Conservation (phyloP, 345 rosid species). For the Odontarrhena argentea region DNA sequence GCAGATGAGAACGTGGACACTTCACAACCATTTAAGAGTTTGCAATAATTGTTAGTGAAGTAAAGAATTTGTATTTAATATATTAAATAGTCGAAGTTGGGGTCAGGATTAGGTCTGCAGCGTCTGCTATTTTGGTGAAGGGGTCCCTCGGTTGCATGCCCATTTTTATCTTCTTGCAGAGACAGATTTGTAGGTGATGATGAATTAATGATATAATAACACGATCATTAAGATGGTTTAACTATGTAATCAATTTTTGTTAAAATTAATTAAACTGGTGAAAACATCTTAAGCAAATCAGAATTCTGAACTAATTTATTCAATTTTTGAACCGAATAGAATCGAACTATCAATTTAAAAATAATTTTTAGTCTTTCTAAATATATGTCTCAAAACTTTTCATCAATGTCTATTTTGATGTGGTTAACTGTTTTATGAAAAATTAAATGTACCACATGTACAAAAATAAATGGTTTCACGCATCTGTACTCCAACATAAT, state of each 20-base stretch:
- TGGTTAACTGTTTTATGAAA: too few species aligned
- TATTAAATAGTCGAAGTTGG: slow-evolving; percentile 8
- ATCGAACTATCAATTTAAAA: too few species aligned
- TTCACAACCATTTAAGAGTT: not conserved
- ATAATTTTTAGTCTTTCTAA: too few species aligned
- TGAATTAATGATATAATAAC: not conserved
- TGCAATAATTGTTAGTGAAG: slow-evolving; percentile 37
- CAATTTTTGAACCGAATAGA: too few species aligned
- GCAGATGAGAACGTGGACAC: slow-evolving; percentile 37
- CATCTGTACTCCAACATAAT: too few species aligned
- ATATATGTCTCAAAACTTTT: too few species aligned
- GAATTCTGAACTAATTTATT: not conserved
- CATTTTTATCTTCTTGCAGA: slow-evolving; percentile 11
- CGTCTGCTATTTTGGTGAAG: slow-evolving; percentile 30
- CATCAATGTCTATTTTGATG: too few species aligned
- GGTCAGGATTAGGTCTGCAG: slow-evolving; percentile 38
- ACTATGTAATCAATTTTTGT: too few species aligned
- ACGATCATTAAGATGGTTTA: not conserved
- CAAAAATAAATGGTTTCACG: too few species aligned
- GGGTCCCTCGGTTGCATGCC: slow-evolving; percentile 27
- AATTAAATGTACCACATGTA: too few species aligned
- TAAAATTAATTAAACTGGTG: too few species aligned
- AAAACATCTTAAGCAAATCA: too few species aligned
- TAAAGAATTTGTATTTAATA: slow-evolving; percentile 33
- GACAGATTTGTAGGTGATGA: slow-evolving; percentile 10